phyloP scores from a whole-genome alignment of 2,329 filamentous ascomycete genomes.

The Ceratocystis ficicola region DNA sequence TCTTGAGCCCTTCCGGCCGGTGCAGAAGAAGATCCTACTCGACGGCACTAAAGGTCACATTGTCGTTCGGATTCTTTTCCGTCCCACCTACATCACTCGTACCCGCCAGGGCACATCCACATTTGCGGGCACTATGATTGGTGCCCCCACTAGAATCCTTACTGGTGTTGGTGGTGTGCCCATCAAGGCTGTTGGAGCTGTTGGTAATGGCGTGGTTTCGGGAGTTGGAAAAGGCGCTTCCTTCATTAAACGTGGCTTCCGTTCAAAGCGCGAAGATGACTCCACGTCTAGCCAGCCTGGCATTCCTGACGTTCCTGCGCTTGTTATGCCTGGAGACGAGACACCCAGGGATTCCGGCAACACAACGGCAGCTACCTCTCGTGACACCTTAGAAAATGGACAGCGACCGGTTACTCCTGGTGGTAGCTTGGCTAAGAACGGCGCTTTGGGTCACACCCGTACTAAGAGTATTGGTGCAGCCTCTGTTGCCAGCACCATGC shows the following conservation, averaged over 20 bases:
- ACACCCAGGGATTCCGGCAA: conserved; percentile 23
- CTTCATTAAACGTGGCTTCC: conserved; percentile 78
- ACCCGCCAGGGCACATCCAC: conserved; percentile 82
- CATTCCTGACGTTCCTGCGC: conserved; percentile 33
- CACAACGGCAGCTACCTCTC: conserved; percentile 26
- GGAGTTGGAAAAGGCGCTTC: conserved; percentile 74
- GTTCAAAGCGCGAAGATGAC: conserved; percentile 52
- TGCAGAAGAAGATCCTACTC: conserved; percentile 61
- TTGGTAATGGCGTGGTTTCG: conserved; percentile 48
- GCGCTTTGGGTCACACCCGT: conserved; percentile 34
- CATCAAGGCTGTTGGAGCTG: conserved; percentile 71
- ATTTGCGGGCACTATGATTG: conserved; percentile 79
- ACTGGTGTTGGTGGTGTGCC: conserved; percentile 69
- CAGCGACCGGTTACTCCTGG: conserved; percentile 20
- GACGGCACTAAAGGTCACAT: conserved; percentile 84
- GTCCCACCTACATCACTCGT: conserved; percentile 79
- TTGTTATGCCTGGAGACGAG: conserved; percentile 26
- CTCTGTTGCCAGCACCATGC: conserved; percentile 53
- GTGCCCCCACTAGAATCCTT: conserved; percentile 75
- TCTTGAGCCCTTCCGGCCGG: conserved; percentile 72
- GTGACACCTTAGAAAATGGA: conserved; percentile 26
- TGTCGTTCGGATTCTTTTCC: conserved; percentile 77
- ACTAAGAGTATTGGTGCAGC: conserved; percentile 50
- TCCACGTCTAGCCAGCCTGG: conserved; percentile 36
- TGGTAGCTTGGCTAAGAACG: conserved; percentile 27